These are phyloP conservation scores for Ophiosphaerella narmari DNA, from an alignment of 2,329 filamentous ascomycete genomes.

Conservation along the genomic window DNA sequence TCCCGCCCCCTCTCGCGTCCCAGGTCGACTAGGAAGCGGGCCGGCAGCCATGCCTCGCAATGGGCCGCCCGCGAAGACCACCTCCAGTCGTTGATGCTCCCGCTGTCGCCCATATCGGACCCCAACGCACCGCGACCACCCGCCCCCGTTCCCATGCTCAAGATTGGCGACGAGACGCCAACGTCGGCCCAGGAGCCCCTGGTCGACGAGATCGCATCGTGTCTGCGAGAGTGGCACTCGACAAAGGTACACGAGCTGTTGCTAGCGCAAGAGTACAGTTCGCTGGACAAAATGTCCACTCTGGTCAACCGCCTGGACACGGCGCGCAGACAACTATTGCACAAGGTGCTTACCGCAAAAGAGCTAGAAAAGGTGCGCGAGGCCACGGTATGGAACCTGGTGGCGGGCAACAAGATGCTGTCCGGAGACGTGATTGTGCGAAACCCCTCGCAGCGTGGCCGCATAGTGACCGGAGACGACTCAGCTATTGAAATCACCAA, in stretches of 20 bases:
- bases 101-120: constrained; percentile 54
- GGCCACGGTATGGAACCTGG: constrained; percentile 93
- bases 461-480: constrained; percentile 88
- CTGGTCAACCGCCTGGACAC: constrained; percentile 84
- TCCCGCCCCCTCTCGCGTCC: constrained; percentile 34
- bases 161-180: constrained; percentile 95
- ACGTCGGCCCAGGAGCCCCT: constrained; percentile 87
- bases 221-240: constrained; percentile 96
- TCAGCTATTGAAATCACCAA: constrained; percentile 89
- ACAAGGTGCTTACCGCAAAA: constrained; percentile 87
- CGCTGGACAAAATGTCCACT: constrained; percentile 78
- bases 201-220: constrained; percentile 97
- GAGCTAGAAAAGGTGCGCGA: constrained; percentile 83
- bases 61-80: constrained; percentile 47
- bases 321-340: constrained; percentile 84
- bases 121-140: constrained; percentile 75
- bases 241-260: constrained; percentile 93
- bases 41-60: constrained; percentile 42
- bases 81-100: constrained; percentile 45
- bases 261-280: constrained; percentile 77
- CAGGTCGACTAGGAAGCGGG: constrained; percentile 38
- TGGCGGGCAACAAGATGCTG: constrained; percentile 91
- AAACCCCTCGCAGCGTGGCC: constrained; percentile 79
- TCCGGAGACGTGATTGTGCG: constrained; percentile 93
- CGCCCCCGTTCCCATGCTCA: constrained; percentile 94